phyloP scores from a whole-genome alignment of 108 stramenopile genomes.

The Pseudonitzschia pungens region DNA sequence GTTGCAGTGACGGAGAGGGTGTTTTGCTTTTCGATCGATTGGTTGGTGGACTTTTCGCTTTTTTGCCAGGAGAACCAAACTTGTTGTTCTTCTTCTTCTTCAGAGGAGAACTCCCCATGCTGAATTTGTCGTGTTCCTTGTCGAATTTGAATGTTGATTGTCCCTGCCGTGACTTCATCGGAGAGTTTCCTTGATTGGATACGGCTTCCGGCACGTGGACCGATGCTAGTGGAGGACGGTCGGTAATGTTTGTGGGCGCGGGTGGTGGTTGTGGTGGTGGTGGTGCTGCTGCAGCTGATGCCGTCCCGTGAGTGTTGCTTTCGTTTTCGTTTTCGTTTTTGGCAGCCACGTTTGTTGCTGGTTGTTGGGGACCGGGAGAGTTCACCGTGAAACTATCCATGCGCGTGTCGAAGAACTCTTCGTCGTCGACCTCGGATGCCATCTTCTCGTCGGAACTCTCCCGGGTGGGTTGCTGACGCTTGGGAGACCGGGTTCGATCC shows the following conservation, averaged over 20 bases:
- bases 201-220: background rate
- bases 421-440: background rate
- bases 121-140: constrained; percentile 16
- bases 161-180: background rate
- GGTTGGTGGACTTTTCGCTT: constrained; percentile 5
- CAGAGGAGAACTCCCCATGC: constrained; percentile 8
- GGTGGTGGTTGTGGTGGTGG: no score
- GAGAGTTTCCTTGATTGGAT: background rate
- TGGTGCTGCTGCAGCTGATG: no score
- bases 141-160: constrained; percentile 6
- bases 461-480: background rate
- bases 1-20: background rate
- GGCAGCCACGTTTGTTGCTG: background rate
- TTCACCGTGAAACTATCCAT: constrained; percentile 17
- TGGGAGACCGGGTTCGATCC: background rate
- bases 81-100: background rate
- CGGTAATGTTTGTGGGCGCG: constrained; percentile 4
- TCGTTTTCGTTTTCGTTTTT: background rate
- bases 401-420: constrained; percentile 26
- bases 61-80: constrained; percentile 12
- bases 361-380: constrained; percentile 20
- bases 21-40: background rate
- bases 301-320: no score
- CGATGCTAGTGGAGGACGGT: constrained; percentile 24
- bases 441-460: background rate